These are phyloP conservation scores for Novymonas esmeraldas DNA, from an alignment of 208 protist genomes.

Conservation along the genomic window DNA sequence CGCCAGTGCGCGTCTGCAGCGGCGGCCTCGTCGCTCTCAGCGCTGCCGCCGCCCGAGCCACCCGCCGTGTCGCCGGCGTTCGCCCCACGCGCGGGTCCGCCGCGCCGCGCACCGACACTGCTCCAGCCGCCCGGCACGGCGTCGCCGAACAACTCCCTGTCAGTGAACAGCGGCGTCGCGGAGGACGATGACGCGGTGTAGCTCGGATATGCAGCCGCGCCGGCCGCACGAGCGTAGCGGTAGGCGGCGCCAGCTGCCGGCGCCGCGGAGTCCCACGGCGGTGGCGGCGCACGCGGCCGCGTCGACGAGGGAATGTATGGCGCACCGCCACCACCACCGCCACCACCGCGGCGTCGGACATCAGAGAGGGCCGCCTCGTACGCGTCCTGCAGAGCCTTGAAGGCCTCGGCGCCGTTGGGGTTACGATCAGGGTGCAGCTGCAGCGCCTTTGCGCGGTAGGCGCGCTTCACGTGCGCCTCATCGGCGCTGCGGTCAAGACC, in stretches of 20 bases:
- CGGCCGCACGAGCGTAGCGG: constrained; percentile 29
- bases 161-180: constrained; percentile 47
- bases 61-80: background rate
- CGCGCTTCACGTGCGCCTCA: constrained; percentile 86
- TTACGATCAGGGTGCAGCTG: constrained; percentile 96
- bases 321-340: constrained; percentile 2
- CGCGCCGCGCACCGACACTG: constrained; percentile 15
- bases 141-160: constrained; percentile 69
- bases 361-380: constrained; percentile 95
- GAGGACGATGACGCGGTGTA: background rate
- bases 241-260: constrained; percentile 27
- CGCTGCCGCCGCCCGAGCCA: background rate
- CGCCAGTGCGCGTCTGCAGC: constrained; percentile 52
- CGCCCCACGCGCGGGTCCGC: background rate
- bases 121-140: constrained; percentile 43
- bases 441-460: constrained; percentile 92
- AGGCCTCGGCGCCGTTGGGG: constrained; percentile 70
- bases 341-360: constrained; percentile 38
- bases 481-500: constrained; percentile 74
- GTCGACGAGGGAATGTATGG: background rate
- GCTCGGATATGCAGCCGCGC: constrained; percentile 1
- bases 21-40: background rate
- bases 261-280: background rate
- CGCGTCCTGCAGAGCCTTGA: constrained; percentile 89
- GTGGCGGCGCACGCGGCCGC: background rate